Evolutionary conservation across 2,329 filamentous ascomycete species (phyloP), one percentile per base, ranked within the genome.

Genomic region (Xylariomycetidae sp.): DNA sequence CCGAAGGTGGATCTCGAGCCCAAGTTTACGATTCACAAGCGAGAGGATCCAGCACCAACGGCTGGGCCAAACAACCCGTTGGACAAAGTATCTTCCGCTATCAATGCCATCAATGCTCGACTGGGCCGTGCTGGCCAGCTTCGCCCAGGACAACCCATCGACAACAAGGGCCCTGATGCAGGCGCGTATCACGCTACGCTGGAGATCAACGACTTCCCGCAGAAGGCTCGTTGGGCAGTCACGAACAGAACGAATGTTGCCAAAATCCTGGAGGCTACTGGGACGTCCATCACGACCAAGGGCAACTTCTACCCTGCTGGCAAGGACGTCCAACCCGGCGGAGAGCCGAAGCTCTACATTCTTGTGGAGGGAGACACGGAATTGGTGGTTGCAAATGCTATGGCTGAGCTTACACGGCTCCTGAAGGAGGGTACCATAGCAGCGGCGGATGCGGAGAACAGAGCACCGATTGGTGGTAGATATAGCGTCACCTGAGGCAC

Each of bases 191-290:
- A 98, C 59, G 89, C 92, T 12, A 96, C 90, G 4, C 72, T 98
- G 41, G 92, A 96, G 61, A 98, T 98, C 75, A 98, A 98, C 61
- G 92, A 98, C 63, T 96, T 96, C 62, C 92, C 92, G 20, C 92
- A 98, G 59, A 96, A 95, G 70, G 92, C 92, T 44, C 79, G 92
- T 49, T 98, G 92, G 92, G 90, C 88, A 9, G 92, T 98, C 64
- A 98, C 92, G 24, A 98, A 98, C 60, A 79, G 92, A 45, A 96
- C 92, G 22, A 98, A 98, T 53, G 92, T 98, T 37, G 89, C 90
- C 48, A 98, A 96, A 70, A 95, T 98, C 49, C 73, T 98, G 44
- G 92, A 98, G 54, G 77, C 85, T 8, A 95, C 90, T 0, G 90
- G 88, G 25, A 94, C 89, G 2, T 95, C 87, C 6, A 98, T 98